Percentiles rank a stretch among this genome's conserved stretches.
Conservation (phyloP, 805 yeast species). For the Danielia oregonensis region DNA sequence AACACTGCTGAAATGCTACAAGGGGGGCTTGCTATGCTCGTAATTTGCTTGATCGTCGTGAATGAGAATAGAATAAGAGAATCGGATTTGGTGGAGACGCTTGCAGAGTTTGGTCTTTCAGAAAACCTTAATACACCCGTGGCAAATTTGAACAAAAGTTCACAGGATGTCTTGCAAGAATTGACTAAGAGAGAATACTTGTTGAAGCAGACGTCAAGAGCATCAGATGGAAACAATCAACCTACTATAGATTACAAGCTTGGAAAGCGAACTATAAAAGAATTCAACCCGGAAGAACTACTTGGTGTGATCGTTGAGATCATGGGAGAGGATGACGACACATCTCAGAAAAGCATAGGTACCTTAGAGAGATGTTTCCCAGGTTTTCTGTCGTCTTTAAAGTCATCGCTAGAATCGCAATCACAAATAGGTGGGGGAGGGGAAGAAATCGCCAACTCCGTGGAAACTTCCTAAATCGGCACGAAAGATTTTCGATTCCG, state of each 20-base stretch:
- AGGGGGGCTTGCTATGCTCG: conserved; percentile 27
- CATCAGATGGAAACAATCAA: conserved; percentile 11
- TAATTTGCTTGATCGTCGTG: conserved; percentile 27
- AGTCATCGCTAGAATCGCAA: too few species aligned
- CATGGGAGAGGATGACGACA: neutral
- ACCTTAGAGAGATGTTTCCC: conserved; percentile 2
- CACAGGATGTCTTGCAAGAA: conserved; percentile 22
- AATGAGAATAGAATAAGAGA: conserved; percentile 31
- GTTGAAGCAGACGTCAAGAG: conserved; percentile 11
- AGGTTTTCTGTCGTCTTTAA: too few species aligned
- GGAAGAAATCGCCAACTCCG: too few species aligned
- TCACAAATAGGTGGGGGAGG: too few species aligned
- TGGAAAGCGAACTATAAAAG: conserved; percentile 32
- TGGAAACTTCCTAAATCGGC: too few species aligned
- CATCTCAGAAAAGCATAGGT: neutral
- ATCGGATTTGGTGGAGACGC: conserved; percentile 17
- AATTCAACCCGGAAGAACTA: conserved; percentile 29
- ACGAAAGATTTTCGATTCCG: too few species aligned
- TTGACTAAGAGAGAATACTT: conserved; percentile 30
- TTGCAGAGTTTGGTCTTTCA: conserved; percentile 25
- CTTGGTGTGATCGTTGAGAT: conserved; percentile 17
- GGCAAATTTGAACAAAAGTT: conserved; percentile 19
- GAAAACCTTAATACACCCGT: conserved; percentile 16
- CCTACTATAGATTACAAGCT: conserved; percentile 21
- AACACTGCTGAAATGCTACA: conserved; percentile 26